Percentiles rank a stretch among this genome's conserved stretches.
Conservation (phyloP, 2,329 filamentous ascomycete species). For the Fusarium lyarnte region DNA sequence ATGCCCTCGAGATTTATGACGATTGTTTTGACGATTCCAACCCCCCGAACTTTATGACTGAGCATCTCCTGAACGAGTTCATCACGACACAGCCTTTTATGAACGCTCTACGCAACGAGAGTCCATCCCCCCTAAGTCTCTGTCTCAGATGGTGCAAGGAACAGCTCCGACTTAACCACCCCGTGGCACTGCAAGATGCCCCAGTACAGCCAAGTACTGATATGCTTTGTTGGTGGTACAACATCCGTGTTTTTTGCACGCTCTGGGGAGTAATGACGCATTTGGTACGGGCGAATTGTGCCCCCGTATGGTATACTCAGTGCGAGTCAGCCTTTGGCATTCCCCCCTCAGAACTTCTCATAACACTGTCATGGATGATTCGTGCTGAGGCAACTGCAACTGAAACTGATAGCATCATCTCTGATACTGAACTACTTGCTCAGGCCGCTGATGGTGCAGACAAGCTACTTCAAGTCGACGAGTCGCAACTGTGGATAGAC, state of each 20-base stretch:
- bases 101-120: not conserved
- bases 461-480: slow-evolving; percentile 7
- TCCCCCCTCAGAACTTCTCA: slow-evolving; percentile 40
- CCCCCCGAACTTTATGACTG: slow-evolving; percentile 8
- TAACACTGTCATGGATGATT: slow-evolving; percentile 40
- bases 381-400: slow-evolving; percentile 9
- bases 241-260: slow-evolving; percentile 39
- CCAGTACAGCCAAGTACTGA: slow-evolving; percentile 6
- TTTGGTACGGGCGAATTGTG: slow-evolving; percentile 13
- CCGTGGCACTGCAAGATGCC: slow-evolving; percentile 26
- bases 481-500: slow-evolving; percentile 29
- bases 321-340: slow-evolving; percentile 41
- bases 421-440: slow-evolving; percentile 15
- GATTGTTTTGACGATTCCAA: slow-evolving; percentile 4
- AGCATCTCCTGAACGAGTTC: slow-evolving; percentile 35
- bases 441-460: slow-evolving; percentile 16
- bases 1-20: slow-evolving; percentile 36
- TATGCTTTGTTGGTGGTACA: slow-evolving; percentile 34
- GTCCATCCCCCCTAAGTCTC: slow-evolving; percentile 14
- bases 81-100: slow-evolving; percentile 34
- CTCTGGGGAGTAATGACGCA: slow-evolving; percentile 36
- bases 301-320: slow-evolving; percentile 32
- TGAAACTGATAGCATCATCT: not conserved
- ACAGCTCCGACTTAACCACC: slow-evolving; percentile 24
- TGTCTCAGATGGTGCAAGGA: slow-evolving; percentile 37